Conservation (phyloP, 108 stramenopile genomes). For the Pseudonitzschia multistriata region DNA sequence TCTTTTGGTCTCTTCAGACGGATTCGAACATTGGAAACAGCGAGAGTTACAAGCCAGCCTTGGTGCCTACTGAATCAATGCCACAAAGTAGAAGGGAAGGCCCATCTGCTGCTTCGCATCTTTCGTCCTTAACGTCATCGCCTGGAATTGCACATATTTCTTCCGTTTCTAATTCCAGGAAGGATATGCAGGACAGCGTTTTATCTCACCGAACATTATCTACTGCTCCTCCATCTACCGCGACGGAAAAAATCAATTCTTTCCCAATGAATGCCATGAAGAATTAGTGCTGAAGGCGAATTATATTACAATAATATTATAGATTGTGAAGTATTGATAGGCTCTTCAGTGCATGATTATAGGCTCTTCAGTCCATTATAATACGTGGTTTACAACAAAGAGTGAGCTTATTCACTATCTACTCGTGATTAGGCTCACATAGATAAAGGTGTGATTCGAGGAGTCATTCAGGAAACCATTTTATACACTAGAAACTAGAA, state of each 20-base stretch:
- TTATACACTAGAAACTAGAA: no score
- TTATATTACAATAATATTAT: background rate
- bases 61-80: background rate
- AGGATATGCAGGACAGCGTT: background rate
- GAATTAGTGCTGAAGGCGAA: background rate
- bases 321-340: no score
- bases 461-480: no score
- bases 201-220: background rate
- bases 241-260: background rate
- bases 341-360: no score
- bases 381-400: no score
- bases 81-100: background rate
- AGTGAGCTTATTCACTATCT: no score
- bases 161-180: background rate
- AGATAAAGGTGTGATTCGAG: no score
- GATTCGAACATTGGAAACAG: conserved; percentile 2
- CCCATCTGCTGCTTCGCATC: background rate
- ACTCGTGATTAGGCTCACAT: no score
- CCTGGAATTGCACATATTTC: background rate
- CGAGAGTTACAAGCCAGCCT: conserved; percentile 11
- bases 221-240: background rate
- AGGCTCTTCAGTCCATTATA: no score
- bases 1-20: conserved; percentile 11
- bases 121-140: background rate
- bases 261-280: background rate